Evolutionary conservation across 2,329 filamentous ascomycete genomes (phyloP), one percentile per base, ranked within the genome.

Genomic region (Diaporthe velutina): DNA sequence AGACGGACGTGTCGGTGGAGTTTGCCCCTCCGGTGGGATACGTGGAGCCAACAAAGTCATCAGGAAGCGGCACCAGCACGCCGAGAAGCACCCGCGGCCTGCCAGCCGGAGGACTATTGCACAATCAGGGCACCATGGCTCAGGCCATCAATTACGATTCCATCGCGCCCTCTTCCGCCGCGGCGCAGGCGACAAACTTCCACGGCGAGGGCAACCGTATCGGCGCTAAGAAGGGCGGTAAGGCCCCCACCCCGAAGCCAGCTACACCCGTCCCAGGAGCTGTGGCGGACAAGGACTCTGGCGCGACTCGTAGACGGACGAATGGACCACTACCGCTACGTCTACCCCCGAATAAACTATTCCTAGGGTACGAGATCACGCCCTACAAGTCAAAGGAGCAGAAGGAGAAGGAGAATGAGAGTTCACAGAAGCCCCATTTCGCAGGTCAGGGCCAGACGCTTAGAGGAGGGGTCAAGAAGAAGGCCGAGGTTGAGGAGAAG

Each of bases 111-210:
- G 95, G 96, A 6, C 85, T 93, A 22, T 84, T 98, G 33, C 95
- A 97, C 83, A 91, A 88, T 76, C 94, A 98, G 79, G 97, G 97
- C 15, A 96, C 93, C 76, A 99, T 99, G 97, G 96, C 97, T 0
- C 95, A 98, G 80, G 91, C 95, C n/a, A 98, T 99, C 87, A 98
- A 98, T 87, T 99, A 98, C 84, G 90, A 92, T 70, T 91, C 95
- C 42, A 98, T 99, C 78, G 95, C 95, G 0, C 96, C 97, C 1
- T 92, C 92, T 4, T 90, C 94, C 9, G 90, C 88, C 2, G 89
- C 92, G 19, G 92, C 91, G 19, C 90, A 90, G 8, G 87, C 93
- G 0, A 96, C 95, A 1, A 93, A 97, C 82, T 98, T 98, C 83
- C 83, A 93, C 0, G 91, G 92, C 3, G 91, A 92, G 48, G 97